These are phyloP conservation scores for Ampelocalamus luodianensis DNA, from an alignment of 176 grass and related monocot genomes.

Conservation along the genomic window DNA sequence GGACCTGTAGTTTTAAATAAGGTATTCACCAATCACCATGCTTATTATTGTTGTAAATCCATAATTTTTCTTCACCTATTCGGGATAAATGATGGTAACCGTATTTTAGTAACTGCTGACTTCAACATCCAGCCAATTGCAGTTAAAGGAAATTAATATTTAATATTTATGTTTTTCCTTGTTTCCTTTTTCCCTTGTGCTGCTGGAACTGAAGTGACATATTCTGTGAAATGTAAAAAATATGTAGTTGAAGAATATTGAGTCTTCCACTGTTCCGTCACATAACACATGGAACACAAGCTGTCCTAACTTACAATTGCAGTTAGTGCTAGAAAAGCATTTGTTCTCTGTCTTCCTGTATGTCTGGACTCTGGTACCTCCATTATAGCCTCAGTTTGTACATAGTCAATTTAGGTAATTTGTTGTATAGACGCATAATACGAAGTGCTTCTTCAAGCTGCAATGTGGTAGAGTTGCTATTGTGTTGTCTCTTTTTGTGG, in stretches of 20 bases:
- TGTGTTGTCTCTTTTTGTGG: background rate
- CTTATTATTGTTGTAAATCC: background rate
- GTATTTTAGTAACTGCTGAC: background rate
- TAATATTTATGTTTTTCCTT: background rate
- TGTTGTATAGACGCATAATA: background rate
- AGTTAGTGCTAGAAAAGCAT: background rate
- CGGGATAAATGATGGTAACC: background rate
- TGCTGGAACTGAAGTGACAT: constrained; percentile 1
- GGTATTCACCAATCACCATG: background rate
- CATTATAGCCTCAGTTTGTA: constrained; percentile 1
- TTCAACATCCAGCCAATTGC: background rate
- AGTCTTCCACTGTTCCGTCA: background rate
- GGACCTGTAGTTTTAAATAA: background rate
- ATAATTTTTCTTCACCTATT: background rate
- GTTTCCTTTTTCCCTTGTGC: background rate
- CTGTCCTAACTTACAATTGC: constrained; percentile 10
- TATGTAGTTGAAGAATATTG: constrained; percentile 11
- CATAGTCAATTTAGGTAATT: background rate
- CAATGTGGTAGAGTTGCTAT: background rate
- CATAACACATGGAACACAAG: background rate
- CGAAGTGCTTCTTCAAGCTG: background rate
- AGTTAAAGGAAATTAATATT: background rate
- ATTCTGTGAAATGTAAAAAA: constrained; percentile 3
- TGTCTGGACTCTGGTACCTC: background rate
- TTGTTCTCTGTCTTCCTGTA: constrained; percentile 3